Evolutionary conservation across 345 rosid species (phyloP).

Genomic region (Firmiana major): DNA sequence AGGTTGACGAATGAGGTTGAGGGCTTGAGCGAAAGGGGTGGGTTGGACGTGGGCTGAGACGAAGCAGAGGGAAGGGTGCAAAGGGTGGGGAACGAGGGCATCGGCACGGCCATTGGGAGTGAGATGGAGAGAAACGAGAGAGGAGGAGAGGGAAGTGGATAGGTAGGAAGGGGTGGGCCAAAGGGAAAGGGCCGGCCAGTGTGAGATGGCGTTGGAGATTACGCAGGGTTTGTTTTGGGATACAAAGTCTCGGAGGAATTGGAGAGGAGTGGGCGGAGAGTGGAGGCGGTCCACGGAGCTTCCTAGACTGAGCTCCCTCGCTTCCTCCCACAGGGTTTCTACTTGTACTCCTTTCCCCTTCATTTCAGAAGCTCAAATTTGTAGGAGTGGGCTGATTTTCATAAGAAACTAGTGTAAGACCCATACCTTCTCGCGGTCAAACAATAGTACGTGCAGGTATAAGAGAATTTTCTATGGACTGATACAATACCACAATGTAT

Average conservation of each 20-base stretch:
- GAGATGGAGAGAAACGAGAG: slow-evolving; percentile 76
- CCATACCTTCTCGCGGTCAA: too few relatives aligned
- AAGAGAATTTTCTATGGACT: too few relatives aligned
- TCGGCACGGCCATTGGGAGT: slow-evolving; percentile 82
- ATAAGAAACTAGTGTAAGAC: too few relatives aligned
- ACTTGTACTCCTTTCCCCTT: slow-evolving; percentile 13
- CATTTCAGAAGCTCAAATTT: not conserved
- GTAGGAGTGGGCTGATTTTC: too few relatives aligned
- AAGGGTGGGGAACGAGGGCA: slow-evolving; percentile 36
- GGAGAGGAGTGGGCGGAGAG: slow-evolving; percentile 55
- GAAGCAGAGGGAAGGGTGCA: slow-evolving; percentile 43
- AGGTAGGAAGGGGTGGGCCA: slow-evolving; percentile 64
- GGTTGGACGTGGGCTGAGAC: slow-evolving; percentile 68
- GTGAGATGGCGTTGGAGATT: slow-evolving; percentile 59
- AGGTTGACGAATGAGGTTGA: slow-evolving; percentile 34
- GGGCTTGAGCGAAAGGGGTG: slow-evolving; percentile 55
- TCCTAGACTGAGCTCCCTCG: slow-evolving; percentile 60
- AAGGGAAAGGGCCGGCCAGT: slow-evolving; percentile 69
- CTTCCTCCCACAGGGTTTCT: slow-evolving; percentile 59
- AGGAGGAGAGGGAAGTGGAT: slow-evolving; percentile 40
- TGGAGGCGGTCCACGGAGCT: slow-evolving; percentile 39
- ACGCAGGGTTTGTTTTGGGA: slow-evolving; percentile 80
- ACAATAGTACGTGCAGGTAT: too few relatives aligned
- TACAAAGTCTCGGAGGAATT: slow-evolving; percentile 62
- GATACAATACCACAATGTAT: too few relatives aligned